phyloP scores from a whole-genome alignment of 2,329 filamentous ascomycete species.

The Talaromyces sp. region DNA sequence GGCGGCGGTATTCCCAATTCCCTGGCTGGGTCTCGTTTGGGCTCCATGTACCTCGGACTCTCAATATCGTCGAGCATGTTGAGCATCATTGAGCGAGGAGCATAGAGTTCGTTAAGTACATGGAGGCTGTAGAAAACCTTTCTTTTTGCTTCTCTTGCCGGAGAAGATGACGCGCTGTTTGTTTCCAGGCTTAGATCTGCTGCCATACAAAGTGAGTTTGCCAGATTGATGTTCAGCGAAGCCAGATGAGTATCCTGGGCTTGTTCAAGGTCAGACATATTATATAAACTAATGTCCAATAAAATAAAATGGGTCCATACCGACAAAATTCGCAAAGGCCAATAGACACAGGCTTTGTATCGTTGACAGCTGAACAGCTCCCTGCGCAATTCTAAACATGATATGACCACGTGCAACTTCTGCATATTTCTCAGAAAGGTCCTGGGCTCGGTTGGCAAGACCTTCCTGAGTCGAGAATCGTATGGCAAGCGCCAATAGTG shows the following conservation, averaged over 20 bases:
- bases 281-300: neutral
- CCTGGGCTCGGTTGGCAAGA: slow-evolving; percentile 10
- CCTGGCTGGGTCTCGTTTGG: slow-evolving; percentile 10
- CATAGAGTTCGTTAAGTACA: slow-evolving; percentile 16
- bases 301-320: neutral
- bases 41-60: slow-evolving; percentile 14
- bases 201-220: slow-evolving; percentile 6
- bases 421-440: slow-evolving; percentile 11
- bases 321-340: slow-evolving; percentile 16
- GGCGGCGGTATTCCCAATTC: slow-evolving; percentile 11
- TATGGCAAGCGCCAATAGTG: slow-evolving; percentile 15
- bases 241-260: slow-evolving; percentile 9
- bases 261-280: neutral
- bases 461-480: slow-evolving; percentile 14
- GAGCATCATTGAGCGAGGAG: slow-evolving; percentile 12
- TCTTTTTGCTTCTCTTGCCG: slow-evolving; percentile 6
- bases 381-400: slow-evolving; percentile 17
- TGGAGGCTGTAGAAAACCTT: slow-evolving; percentile 15
- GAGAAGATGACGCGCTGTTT: neutral
- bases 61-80: slow-evolving; percentile 19
- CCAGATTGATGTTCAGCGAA: slow-evolving; percentile 10
- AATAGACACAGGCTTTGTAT: slow-evolving; percentile 20
- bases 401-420: slow-evolving; percentile 15
- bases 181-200: slow-evolving; percentile 7
- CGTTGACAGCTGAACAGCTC: slow-evolving; percentile 14